phyloP scores from a whole-genome alignment of 2,329 filamentous ascomycete species.

The Trichophyton schoenleinii region DNA sequence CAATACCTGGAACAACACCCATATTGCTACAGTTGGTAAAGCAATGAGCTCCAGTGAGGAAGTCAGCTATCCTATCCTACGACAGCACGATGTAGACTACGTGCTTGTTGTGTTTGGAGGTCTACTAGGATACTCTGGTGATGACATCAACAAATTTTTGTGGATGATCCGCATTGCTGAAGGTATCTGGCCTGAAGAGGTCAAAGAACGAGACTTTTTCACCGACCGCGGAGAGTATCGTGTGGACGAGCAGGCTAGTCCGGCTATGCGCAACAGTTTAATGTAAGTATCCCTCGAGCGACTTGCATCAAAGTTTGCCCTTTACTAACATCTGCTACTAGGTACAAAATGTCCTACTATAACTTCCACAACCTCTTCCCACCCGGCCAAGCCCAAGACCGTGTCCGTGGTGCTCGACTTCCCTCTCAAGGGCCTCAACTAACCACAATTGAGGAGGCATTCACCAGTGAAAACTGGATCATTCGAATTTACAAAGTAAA shows the following conservation, averaged over 20 bases:
- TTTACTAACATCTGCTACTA: conserved; percentile 29
- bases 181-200: conserved; percentile 98
- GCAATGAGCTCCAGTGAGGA: conserved; percentile 97
- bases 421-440: conserved; percentile 78
- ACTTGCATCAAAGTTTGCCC: background rate
- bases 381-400: conserved; percentile 74
- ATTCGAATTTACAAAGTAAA: conserved; percentile 99
- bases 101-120: conserved; percentile 96
- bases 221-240: conserved; percentile 87
- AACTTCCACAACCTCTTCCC: conserved; percentile 92
- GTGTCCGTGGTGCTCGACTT: conserved; percentile 68
- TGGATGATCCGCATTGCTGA: conserved; percentile 99
- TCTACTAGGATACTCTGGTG: conserved; percentile 89
- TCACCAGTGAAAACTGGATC: conserved; percentile 99
- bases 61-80: conserved; percentile 96
- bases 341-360: conserved; percentile 99
- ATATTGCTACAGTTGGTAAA: conserved; percentile 97
- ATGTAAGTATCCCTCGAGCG: conserved; percentile 52
- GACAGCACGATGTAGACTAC: conserved; percentile 96
- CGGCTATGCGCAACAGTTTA: conserved; percentile 97
- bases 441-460: conserved; percentile 86
- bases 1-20: conserved; percentile 99
- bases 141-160: conserved; percentile 99
- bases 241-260: conserved; percentile 83
- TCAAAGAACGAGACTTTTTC: conserved; percentile 95